Percentiles rank a stretch among this genome's conserved stretches.
Evolutionary conservation across 2,329 filamentous ascomycete genomes (phyloP).

Genomic region (Fonsecaea monophora): DNA sequence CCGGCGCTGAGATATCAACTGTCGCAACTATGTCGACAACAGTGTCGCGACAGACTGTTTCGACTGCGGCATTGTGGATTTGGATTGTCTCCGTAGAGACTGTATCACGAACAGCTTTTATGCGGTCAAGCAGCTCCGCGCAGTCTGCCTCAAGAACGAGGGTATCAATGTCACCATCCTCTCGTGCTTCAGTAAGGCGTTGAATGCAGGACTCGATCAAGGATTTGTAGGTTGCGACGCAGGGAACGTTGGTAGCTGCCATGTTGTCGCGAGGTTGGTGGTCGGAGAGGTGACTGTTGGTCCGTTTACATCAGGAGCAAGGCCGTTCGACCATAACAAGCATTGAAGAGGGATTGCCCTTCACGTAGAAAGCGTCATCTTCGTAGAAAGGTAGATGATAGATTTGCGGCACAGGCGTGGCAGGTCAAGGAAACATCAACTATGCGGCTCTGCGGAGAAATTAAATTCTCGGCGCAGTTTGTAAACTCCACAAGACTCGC

Average conservation of each 20-base stretch:
- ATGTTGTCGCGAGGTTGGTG: constrained; percentile 20
- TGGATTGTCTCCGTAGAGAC: constrained; percentile 52
- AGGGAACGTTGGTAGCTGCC: constrained; percentile 33
- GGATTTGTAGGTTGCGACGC: constrained; percentile 34
- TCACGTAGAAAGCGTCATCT: constrained; percentile 4
- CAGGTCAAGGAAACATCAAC: background rate
- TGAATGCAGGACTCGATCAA: constrained; percentile 31
- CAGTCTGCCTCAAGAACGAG: constrained; percentile 34
- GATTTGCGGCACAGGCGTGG: background rate
- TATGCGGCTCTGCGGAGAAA: constrained; percentile 17
- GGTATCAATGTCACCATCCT: constrained; percentile 26
- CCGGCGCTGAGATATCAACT: constrained; percentile 75
- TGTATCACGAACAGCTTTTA: constrained; percentile 26
- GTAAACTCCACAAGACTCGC: constrained; percentile 8
- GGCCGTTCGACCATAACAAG: background rate
- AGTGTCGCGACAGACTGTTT: constrained; percentile 80
- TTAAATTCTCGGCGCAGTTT: constrained; percentile 11
- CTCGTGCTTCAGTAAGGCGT: constrained; percentile 23
- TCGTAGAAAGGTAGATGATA: background rate
- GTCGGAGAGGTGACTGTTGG: background rate
- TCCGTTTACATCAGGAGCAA: constrained; percentile 2
- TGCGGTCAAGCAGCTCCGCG: constrained; percentile 33
- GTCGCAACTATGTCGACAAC: constrained; percentile 79
- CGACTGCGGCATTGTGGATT: constrained; percentile 71
- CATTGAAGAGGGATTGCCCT: constrained; percentile 2